Evolutionary conservation across 2,329 filamentous ascomycete species (phyloP).

Genomic region (Polytolypa hystricis): DNA sequence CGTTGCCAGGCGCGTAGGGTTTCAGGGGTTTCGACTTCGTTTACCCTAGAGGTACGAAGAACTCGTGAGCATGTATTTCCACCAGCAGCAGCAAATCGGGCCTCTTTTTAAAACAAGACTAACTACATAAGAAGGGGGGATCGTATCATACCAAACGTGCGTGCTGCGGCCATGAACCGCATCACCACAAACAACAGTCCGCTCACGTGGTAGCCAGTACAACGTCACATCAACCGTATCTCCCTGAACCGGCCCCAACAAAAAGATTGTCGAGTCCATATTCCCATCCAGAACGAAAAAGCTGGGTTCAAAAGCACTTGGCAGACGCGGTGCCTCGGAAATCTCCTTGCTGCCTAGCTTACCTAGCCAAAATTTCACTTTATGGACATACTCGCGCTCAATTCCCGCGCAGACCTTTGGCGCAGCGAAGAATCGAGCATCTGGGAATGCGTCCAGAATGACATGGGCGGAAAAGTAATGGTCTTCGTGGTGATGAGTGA

Average conservation of each 20-base stretch:
- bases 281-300: slow-evolving; percentile 21
- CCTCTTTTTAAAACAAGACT: too few relatives aligned
- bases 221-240: slow-evolving; percentile 21
- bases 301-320: slow-evolving; percentile 17
- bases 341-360: slow-evolving; percentile 19
- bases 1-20: slow-evolving; percentile 18
- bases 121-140: background rate
- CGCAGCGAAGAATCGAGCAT: slow-evolving; percentile 15
- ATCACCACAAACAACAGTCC: slow-evolving; percentile 20
- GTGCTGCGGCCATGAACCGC: slow-evolving; percentile 21
- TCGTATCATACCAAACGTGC: slow-evolving; percentile 18
- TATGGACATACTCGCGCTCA: slow-evolving; percentile 25
- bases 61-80: background rate
- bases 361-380: slow-evolving; percentile 21
- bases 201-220: slow-evolving; percentile 21
- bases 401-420: slow-evolving; percentile 22
- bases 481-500: slow-evolving; percentile 27
- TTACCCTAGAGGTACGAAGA: slow-evolving; percentile 12
- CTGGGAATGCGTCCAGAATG: slow-evolving; percentile 20
- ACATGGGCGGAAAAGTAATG: slow-evolving; percentile 24
- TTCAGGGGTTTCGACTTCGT: slow-evolving; percentile 18
- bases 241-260: slow-evolving; percentile 24
- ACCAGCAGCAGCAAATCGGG: background rate
- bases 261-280: slow-evolving; percentile 14
- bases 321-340: slow-evolving; percentile 17